A percentile compares a stretch with the other conserved stretches of the same genome.
phyloP scores from a whole-genome alignment of 441 rosid genomes.

The Erodium texanum region DNA sequence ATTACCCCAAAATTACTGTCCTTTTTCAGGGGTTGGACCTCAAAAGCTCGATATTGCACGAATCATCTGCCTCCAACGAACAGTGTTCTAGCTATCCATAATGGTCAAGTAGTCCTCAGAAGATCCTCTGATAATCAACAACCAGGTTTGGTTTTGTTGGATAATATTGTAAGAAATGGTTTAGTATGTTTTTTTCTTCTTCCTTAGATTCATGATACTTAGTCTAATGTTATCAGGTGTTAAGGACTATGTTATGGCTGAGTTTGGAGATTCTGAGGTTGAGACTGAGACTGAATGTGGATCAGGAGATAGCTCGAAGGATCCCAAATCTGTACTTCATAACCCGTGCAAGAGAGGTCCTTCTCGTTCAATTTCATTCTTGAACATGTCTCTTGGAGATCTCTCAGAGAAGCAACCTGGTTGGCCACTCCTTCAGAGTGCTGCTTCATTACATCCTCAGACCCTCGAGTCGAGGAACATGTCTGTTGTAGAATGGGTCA shows the following conservation, averaged over 20 bases:
- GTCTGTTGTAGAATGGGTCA: conserved; percentile 88
- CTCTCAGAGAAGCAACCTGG: conserved; percentile 59
- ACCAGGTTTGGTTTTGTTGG: conserved; percentile 42
- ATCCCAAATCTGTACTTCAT: neutral
- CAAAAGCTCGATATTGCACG: conserved; percentile 59
- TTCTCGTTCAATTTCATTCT: conserved; percentile 33
- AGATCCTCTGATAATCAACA: conserved; percentile 44
- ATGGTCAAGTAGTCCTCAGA: conserved; percentile 57
- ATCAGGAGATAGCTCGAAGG: conserved; percentile 18
- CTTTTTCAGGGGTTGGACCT: conserved; percentile 38
- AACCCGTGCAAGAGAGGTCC: conserved; percentile 2
- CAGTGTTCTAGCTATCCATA: conserved; percentile 62
- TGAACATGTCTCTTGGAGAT: conserved; percentile 16
- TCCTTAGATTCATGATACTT: too few species aligned
- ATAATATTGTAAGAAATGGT: neutral
- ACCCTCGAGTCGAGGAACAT: conserved; percentile 31
- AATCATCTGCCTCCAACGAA: conserved; percentile 55
- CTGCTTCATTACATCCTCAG: conserved; percentile 31
- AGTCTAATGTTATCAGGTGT: neutral
- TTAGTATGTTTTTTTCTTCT: neutral
- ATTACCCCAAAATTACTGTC: conserved; percentile 19
- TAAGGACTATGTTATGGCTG: conserved; percentile 7
- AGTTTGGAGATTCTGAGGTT: conserved; percentile 24
- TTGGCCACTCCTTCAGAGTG: conserved; percentile 69
- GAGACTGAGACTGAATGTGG: conserved; percentile 15